These are phyloP conservation scores for Dunaliella sp. DNA, from an alignment of 139 green algal genomes.

Conservation along the genomic window DNA sequence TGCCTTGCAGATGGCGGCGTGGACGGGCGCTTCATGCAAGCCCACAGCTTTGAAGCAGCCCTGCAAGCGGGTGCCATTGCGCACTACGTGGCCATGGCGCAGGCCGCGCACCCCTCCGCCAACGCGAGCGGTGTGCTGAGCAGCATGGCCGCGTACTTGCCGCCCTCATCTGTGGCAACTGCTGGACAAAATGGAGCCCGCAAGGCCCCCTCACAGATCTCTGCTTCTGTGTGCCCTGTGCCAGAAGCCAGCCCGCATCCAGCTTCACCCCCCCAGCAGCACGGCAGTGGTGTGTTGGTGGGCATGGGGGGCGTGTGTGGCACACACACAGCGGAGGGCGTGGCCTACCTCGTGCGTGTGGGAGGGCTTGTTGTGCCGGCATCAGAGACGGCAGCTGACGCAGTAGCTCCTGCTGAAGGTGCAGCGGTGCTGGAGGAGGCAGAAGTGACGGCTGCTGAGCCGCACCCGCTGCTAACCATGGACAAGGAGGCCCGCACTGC, in stretches of 20 bases:
- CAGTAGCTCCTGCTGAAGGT: neutral
- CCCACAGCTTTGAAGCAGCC: neutral
- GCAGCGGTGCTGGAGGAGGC: slow-evolving; percentile 18
- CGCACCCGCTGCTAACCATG: slow-evolving; percentile 62
- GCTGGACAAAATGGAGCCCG: neutral
- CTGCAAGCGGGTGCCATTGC: neutral
- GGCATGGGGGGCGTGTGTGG: neutral
- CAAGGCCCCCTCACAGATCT: too few species aligned
- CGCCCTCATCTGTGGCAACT: neutral
- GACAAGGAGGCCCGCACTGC: slow-evolving; percentile 46
- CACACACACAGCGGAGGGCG: neutral
- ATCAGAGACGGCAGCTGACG: too few species aligned
- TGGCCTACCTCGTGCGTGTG: neutral
- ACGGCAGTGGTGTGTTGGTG: neutral
- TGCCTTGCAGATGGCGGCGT: neutral
- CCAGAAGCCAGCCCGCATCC: too few species aligned
- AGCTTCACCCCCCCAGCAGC: too few species aligned
- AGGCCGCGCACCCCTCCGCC: neutral
- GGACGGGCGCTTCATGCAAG: neutral
- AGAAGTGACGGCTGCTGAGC: slow-evolving; percentile 26
- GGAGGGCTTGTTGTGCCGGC: too few species aligned
- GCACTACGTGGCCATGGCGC: neutral
- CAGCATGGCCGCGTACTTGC: neutral
- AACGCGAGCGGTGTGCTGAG: neutral
- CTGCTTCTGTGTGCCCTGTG: too few species aligned